Conservation (phyloP, 768 basidiomycete genomes). For the Lentinula raphanica region DNA sequence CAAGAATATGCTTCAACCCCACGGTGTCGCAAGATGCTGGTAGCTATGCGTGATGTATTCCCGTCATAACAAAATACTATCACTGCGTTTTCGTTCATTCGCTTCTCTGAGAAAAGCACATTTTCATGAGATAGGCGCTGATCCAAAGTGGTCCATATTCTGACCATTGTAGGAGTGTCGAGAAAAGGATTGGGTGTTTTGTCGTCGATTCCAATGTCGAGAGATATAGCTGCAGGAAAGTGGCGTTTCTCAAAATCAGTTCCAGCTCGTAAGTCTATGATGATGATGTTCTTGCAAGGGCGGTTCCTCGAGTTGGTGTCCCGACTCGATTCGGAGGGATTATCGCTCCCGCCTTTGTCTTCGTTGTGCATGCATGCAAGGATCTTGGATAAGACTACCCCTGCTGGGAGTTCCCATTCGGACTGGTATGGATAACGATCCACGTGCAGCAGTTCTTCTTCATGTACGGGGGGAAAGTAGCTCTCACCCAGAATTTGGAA, state of each 20-base stretch:
- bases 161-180: constrained; percentile 18
- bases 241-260: constrained; percentile 14
- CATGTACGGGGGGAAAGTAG: constrained; percentile 17
- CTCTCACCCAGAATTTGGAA: constrained; percentile 16
- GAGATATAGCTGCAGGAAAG: constrained; percentile 13
- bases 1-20: constrained; percentile 5
- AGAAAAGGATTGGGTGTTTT: constrained; percentile 17
- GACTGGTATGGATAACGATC: constrained; percentile 16
- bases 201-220: constrained; percentile 12
- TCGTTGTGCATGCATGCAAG: not conserved
- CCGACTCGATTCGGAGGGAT: not conserved
- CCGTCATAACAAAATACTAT: constrained; percentile 17
- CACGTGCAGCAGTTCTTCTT: constrained; percentile 17
- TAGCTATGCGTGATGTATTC: constrained; percentile 17
- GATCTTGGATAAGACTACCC: not conserved
- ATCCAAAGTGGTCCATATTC: constrained; percentile 14
- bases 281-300: constrained; percentile 15
- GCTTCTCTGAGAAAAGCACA: constrained; percentile 12
- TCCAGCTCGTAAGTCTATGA: constrained; percentile 17
- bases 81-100: constrained; percentile 10
- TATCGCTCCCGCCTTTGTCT: not conserved
- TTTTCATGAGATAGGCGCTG: constrained; percentile 12
- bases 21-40: constrained; percentile 17
- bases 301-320: not conserved
- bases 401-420: not conserved